Evolutionary conservation across 805 yeast species (phyloP).

Genomic region (Torulaspora gathmanii): DNA sequence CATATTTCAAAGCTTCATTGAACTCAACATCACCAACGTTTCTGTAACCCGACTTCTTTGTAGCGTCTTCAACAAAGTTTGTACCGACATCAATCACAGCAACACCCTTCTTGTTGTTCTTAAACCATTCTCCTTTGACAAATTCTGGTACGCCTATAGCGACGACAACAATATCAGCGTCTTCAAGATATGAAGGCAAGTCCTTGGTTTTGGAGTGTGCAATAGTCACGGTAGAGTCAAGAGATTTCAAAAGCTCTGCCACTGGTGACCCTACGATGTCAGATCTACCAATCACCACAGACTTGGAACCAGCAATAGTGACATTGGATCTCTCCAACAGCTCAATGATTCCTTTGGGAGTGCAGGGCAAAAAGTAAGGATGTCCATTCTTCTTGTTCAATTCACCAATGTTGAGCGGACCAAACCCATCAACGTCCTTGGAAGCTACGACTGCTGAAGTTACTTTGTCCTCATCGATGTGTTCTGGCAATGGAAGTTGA

Average conservation of each 20-base stretch:
- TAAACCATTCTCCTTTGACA: constrained; percentile 72
- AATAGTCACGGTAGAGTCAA: constrained; percentile 83
- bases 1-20: constrained; percentile 41
- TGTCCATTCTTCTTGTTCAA: constrained; percentile 78
- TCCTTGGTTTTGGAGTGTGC: constrained; percentile 71
- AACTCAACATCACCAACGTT: constrained; percentile 78
- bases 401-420: constrained; percentile 84
- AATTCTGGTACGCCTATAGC: constrained; percentile 71
- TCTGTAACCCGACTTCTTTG: constrained; percentile 63
- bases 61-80: constrained; percentile 62
- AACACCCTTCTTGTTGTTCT: constrained; percentile 44
- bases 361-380: constrained; percentile 85
- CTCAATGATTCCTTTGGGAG: constrained; percentile 89
- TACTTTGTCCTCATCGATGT: constrained; percentile 69
- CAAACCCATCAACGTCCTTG: constrained; percentile 96
- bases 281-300: constrained; percentile 90
- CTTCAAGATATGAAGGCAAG: constrained; percentile 51
- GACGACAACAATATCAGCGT: constrained; percentile 81
- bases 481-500: constrained; percentile 84
- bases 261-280: constrained; percentile 97
- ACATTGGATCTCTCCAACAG: constrained; percentile 67
- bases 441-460: constrained; percentile 76
- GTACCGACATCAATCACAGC: constrained; percentile 81
- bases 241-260: constrained; percentile 70
- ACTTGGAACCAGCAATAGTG: constrained; percentile 67